Evolutionary conservation across 2,329 filamentous ascomycete species (phyloP).

Genomic region (Botrytis byssoidea): DNA sequence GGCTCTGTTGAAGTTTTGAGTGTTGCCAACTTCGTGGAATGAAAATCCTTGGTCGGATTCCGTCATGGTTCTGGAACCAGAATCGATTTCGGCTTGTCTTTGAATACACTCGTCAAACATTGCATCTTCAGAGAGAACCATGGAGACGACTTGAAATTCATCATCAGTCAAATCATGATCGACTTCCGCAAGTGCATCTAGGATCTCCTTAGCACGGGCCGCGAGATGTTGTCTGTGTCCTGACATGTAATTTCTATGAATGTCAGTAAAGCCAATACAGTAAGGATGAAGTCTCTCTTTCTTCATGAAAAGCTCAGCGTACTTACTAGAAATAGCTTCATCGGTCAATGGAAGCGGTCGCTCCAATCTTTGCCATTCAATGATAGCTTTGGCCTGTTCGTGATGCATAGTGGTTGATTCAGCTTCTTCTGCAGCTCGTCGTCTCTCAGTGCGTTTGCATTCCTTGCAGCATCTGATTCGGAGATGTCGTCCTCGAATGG

Average conservation of each 20-base stretch:
- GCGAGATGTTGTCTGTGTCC: accelerated
- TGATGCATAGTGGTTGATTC: not conserved
- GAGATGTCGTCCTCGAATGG: conserved; percentile 2
- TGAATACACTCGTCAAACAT: not conserved
- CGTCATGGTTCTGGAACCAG: not conserved
- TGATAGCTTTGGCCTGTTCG: not conserved
- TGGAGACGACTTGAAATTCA: accelerated
- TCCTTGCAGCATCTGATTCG: not conserved
- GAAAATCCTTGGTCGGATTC: not conserved
- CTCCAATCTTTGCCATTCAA: not conserved
- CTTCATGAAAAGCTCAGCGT: accelerated
- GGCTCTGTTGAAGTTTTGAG: accelerated
- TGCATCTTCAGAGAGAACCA: not conserved
- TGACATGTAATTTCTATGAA: not conserved
- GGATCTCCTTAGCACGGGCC: accelerated
- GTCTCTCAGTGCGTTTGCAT: not conserved
- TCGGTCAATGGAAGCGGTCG: conserved; percentile 9
- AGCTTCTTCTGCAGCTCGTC: not conserved
- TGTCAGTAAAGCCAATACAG: conserved; percentile 5
- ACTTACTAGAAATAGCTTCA: not conserved
- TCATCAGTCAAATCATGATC: accelerated
- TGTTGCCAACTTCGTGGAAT: not conserved
- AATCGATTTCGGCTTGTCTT: conserved; percentile 12
- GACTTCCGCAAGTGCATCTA: too few species aligned
- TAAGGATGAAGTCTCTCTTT: not conserved